A percentile compares a stretch with the other conserved stretches of the same genome.
phyloP scores from a whole-genome alignment of 2,329 filamentous ascomycete species.

The Trichophyton benhamiae region DNA sequence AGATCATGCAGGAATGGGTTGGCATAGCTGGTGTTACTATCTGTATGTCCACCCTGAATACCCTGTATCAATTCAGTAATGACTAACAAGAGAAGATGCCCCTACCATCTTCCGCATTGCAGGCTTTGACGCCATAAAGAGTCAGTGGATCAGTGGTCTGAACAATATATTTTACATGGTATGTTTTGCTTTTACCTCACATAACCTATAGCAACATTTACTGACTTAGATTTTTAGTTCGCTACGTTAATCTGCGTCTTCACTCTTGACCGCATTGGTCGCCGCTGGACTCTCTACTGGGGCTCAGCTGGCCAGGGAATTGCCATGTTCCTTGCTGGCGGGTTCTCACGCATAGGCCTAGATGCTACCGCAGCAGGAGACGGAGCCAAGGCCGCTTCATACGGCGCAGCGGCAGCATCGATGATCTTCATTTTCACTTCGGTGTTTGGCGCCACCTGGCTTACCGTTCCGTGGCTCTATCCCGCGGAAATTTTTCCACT shows the following conservation, averaged over 20 bases:
- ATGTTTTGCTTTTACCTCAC: constrained; percentile 9
- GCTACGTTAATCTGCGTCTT: constrained; percentile 58
- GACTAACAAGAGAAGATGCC: constrained; percentile 21
- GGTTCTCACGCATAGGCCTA: constrained; percentile 45
- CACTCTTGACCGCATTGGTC: constrained; percentile 55
- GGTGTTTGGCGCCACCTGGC: constrained; percentile 51
- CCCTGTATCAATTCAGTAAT: not conserved
- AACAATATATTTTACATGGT: constrained; percentile 47
- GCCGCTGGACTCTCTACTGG: constrained; percentile 59
- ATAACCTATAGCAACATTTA: not conserved
- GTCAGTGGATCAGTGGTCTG: constrained; percentile 51
- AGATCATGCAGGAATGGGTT: constrained; percentile 59
- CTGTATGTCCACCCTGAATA: constrained; percentile 24
- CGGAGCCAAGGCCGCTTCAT: constrained; percentile 36
- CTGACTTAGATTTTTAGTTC: constrained; percentile 32
- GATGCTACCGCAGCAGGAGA: constrained; percentile 38
- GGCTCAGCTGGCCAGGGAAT: constrained; percentile 52
- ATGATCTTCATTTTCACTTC: constrained; percentile 62
- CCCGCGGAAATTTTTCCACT: constrained; percentile 58
- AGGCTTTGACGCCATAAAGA: constrained; percentile 49
- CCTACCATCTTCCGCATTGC: constrained; percentile 54
- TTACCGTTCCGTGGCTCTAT: constrained; percentile 48
- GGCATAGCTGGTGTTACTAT: constrained; percentile 59
- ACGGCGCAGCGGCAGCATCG: constrained; percentile 53
- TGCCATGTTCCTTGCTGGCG: constrained; percentile 55